Base-by-base conservation (phyloP, 1,139 yeast species). In the Debaryomyces fabryi region DNA sequence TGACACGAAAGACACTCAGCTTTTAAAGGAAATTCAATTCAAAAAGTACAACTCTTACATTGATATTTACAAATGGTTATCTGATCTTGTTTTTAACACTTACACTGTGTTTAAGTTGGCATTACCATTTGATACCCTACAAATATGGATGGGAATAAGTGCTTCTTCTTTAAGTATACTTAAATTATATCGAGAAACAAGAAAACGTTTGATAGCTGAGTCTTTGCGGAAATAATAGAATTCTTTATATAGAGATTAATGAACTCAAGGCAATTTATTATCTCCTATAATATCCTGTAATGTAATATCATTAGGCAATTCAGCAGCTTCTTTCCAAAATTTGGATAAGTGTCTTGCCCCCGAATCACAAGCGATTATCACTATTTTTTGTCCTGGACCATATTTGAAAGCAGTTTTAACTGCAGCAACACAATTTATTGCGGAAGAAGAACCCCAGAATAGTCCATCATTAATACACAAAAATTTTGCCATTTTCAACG, bases 391-490 rank as follows among this genome's bases (percentile, higher is more conserved):
- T 1, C 93, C 95, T 0, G 86, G 85, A 1, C 80, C 76, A 39
- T 71, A 67, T 51, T 76, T 70, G 38, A 65, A 58, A 0, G 97
- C 96, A 4, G 81, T 68, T 54, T 82, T 75, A 6, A 84, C 81
- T 0, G 96, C 96, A 1, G 96, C 97, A 1, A 89, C 97, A 45
- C 97, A 92, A 62, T 92, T 91, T 27, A 93, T 85, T 0, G 97
- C 96, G 9, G 96, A 86, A 36, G 96, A 88, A 33, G 96, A 85
- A 4, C 99, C 99, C 65, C 92, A 79, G 64, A 93, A 93, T 25
- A 89, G 68, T 0, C 99, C 99, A 63, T 93, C 99, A 50, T 88
- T 76, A 2, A 85, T 81, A 52, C 91, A 87, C 32, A 93, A 67
- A 60, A 68, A 88, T 63, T 86, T 85, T 12, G 98, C 98, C 98